Conservation (phyloP, 2,329 filamentous ascomycete species). For the Monosporascus sp. region DNA sequence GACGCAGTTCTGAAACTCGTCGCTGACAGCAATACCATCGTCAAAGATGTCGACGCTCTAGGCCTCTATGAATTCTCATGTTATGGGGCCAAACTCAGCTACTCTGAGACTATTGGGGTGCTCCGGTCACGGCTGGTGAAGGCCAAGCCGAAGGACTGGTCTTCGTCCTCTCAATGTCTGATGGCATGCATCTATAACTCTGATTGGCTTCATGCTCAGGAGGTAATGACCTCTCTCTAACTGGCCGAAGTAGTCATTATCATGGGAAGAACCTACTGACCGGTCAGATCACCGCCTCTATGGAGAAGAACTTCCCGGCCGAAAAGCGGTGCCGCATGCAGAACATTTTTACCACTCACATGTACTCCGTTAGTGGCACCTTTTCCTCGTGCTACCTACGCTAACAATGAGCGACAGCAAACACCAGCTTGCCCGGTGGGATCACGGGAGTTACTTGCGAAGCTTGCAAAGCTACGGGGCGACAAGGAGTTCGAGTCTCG, state of each 20-base stretch:
- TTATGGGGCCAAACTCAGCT: slow-evolving; percentile 38
- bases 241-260: background rate
- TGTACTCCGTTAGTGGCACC: slow-evolving; percentile 42
- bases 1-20: slow-evolving; percentile 42
- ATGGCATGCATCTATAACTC: slow-evolving; percentile 50
- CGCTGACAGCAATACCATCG: slow-evolving; percentile 39
- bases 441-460: slow-evolving; percentile 48
- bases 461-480: slow-evolving; percentile 33
- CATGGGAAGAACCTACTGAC: background rate
- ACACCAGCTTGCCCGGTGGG: slow-evolving; percentile 32
- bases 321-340: slow-evolving; percentile 48
- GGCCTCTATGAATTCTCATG: slow-evolving; percentile 53
- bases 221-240: slow-evolving; percentile 32
- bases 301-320: slow-evolving; percentile 46
- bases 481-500: slow-evolving; percentile 21
- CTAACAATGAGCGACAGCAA: slow-evolving; percentile 10
- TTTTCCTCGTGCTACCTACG: background rate
- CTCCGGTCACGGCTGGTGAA: slow-evolving; percentile 49
- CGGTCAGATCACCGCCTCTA: slow-evolving; percentile 46
- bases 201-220: slow-evolving; percentile 53
- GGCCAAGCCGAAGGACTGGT: slow-evolving; percentile 43
- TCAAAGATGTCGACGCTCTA: slow-evolving; percentile 46
- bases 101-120: slow-evolving; percentile 42
- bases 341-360: slow-evolving; percentile 49
- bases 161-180: slow-evolving; percentile 38